Percentiles rank a stretch among this genome's conserved stretches.
Evolutionary conservation across 169 alveolate species (phyloP).

Genomic region (Eimeria zaria): DNA sequence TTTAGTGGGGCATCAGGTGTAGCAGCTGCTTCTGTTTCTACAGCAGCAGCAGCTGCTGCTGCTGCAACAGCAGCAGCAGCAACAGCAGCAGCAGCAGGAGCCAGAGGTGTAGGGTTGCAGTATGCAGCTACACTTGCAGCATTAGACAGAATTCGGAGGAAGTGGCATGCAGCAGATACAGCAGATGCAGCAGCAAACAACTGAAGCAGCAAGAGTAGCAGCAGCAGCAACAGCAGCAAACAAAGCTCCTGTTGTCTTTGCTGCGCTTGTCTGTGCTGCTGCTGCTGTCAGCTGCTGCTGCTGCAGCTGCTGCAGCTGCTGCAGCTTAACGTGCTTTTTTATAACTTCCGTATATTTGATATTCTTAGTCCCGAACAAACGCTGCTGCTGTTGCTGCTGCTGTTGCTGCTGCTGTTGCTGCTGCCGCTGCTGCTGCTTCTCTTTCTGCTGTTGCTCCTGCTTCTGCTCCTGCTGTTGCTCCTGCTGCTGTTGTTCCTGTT

Average conservation of each 20-base stretch:
- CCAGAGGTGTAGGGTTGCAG: slow-evolving; percentile 10
- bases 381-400: no score
- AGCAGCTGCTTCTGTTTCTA: neutral
- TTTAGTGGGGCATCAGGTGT: neutral
- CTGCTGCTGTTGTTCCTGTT: no score
- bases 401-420: no score
- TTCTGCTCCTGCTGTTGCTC: no score
- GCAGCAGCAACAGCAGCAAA: neutral
- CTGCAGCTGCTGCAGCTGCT: neutral
- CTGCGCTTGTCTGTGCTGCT: no score
- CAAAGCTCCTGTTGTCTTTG: neutral
- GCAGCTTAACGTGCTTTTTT: neutral
- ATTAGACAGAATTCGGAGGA: neutral
- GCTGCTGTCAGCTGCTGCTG: neutral
- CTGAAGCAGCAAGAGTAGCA: neutral
- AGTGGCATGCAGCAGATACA: neutral
- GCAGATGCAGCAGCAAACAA: slow-evolving; percentile 31
- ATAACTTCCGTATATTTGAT: neutral
- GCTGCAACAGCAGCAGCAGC: slow-evolving; percentile 8
- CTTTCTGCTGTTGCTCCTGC: no score
- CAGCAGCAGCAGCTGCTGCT: neutral
- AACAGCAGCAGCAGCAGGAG: slow-evolving; percentile 37
- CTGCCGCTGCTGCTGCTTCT: no score
- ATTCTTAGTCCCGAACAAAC: neutral
- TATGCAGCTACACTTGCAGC: slow-evolving; percentile 39